Conservation (phyloP, 2,329 filamentous ascomycete species). For the Monosporascus ibericus region DNA sequence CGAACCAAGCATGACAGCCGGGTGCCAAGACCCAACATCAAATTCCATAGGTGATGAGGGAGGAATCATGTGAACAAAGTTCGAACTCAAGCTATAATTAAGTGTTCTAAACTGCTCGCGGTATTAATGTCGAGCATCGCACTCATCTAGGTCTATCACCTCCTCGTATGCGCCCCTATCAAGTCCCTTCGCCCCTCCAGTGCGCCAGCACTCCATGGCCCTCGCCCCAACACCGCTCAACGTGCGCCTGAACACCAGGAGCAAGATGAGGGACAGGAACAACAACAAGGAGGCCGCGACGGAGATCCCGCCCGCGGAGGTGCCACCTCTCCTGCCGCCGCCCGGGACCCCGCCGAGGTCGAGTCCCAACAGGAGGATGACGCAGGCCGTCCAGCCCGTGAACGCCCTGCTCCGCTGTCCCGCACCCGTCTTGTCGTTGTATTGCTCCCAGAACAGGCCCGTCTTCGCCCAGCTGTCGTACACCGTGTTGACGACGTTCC, state of each 20-base stretch:
- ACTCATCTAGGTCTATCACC: not conserved
- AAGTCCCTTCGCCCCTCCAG: not conserved
- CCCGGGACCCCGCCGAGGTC: constrained; percentile 27
- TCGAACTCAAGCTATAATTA: too few relatives aligned
- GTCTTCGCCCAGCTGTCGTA: constrained; percentile 54
- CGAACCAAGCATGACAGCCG: too few relatives aligned
- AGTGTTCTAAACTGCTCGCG: too few relatives aligned
- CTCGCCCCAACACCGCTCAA: not conserved
- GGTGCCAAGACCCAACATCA: too few relatives aligned
- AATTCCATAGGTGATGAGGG: too few relatives aligned
- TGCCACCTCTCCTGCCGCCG: not conserved
- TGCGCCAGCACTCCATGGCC: not conserved
- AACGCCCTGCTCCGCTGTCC: constrained; percentile 66
- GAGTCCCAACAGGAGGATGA: constrained; percentile 66
- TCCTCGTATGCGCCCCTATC: not conserved
- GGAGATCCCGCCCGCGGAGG: not conserved
- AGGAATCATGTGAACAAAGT: too few relatives aligned
- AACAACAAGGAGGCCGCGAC: not conserved
- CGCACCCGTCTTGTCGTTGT: constrained; percentile 59
- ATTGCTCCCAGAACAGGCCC: constrained; percentile 68
- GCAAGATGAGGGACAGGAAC: not conserved
- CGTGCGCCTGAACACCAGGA: not conserved
- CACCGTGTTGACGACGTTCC: constrained; percentile 9
- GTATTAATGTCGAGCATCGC: not conserved
- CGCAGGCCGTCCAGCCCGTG: constrained; percentile 67